Evolutionary conservation across 495 filamentous ascomycete species (phyloP), one percentile per base, ranked within the genome.

Genomic region (Cairneyella variabilis): DNA sequence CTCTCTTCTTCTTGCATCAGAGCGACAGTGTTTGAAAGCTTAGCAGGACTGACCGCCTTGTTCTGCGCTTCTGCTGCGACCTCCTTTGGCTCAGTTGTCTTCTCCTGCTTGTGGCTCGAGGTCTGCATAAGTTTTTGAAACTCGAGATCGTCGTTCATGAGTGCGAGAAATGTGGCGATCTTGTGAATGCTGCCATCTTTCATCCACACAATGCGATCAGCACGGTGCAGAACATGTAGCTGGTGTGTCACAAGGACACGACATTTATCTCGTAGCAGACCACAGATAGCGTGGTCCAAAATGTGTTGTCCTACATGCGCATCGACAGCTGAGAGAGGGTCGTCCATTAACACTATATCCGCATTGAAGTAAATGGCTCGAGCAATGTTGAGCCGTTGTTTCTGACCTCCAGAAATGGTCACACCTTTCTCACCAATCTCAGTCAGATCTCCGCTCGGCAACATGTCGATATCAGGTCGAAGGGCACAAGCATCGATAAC

Each of bases 231-330:
- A 18, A 96, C 91, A 69, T 91, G 89, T 3, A 95, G 77, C 64
- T 96, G 92, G 66, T 97, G 92, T 0, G 92, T 97, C 4, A 90
- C 92, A 30, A 97, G 76, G 22, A 96, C 85, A 20, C 92, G 74
- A 65, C 89, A 93, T 57, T 95, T 92, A 68, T 91, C 80, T 58
- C 86, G 85, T 37, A 97, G 75, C 26, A 96, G 73, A 22, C 92
- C 92, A 43, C 89, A 84, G 40, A 97, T 96, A 30, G 90, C 92
- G 43, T 95, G 83, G 62, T 96, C 90, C 73, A 97, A 93, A 64
- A 97, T 92, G 63, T 96, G 91, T 16, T 85, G 80, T 8, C 90
- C 91, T 45, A 91, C 88, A 53, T 91, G 87, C 6, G 88, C 86
- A 64, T 92, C 88, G 3, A 92, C 86, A 3, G 88, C 88, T 25